Evolutionary conservation across 1,284 basidiomycete species (phyloP).

Genomic region (Tilletiaria anomala): DNA sequence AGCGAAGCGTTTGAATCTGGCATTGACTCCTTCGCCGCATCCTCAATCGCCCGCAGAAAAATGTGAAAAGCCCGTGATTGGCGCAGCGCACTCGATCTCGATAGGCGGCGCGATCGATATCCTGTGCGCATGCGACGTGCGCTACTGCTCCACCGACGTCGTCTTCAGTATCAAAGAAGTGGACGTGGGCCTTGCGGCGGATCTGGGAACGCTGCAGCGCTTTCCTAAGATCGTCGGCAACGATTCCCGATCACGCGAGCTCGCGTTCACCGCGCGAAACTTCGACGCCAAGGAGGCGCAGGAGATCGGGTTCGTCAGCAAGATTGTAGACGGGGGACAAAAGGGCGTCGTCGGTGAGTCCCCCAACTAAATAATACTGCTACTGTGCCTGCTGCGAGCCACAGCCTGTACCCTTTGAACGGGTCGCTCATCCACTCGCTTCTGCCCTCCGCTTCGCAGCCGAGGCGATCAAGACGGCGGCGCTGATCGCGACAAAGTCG

Average conservation of each 20-base stretch:
- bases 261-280: constrained; percentile 60
- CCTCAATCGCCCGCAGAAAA: constrained; percentile 45
- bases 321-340: constrained; percentile 55
- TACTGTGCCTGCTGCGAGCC: neutral
- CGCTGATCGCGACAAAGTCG: constrained; percentile 58
- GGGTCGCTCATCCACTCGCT: neutral
- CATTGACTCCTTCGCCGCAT: constrained; percentile 19
- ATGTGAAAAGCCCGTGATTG: constrained; percentile 71
- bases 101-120: constrained; percentile 64
- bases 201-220: constrained; percentile 74
- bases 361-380: neutral
- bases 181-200: constrained; percentile 74
- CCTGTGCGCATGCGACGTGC: constrained; percentile 63
- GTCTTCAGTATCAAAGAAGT: constrained; percentile 50
- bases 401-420: neutral
- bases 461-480: constrained; percentile 55
- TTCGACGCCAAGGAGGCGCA: constrained; percentile 61
- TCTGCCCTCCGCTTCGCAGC: constrained; percentile 14
- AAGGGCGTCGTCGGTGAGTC: constrained; percentile 42
- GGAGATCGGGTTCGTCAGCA: constrained; percentile 61
- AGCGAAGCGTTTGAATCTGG: no score
- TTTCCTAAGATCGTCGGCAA: constrained; percentile 70
- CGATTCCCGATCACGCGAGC: constrained; percentile 60
- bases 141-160: constrained; percentile 48
- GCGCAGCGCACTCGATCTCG: constrained; percentile 60